Percentiles rank a stretch among this genome's conserved stretches.
These are phyloP conservation scores for Eimeria necatrix DNA, from an alignment of 169 alveolate species.

Conservation along the genomic window DNA sequence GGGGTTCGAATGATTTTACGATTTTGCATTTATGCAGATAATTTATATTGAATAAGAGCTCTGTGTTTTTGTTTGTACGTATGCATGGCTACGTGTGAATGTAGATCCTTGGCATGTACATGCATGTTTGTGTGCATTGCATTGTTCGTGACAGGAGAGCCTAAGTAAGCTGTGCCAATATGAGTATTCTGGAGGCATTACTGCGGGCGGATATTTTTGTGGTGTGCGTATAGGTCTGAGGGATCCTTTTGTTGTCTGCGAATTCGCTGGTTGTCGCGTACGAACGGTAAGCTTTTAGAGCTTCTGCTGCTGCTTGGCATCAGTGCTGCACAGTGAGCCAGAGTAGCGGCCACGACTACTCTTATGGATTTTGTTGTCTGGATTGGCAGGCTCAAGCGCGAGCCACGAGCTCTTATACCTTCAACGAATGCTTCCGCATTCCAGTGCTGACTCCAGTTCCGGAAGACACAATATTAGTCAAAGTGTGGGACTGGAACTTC, in stretches of 20 bases:
- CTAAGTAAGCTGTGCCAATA: no score
- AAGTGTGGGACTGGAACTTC: constrained; percentile 92
- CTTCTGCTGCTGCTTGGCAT: background rate
- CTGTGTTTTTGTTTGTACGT: no score
- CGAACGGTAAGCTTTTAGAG: constrained; percentile 84
- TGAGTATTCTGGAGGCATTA: no score
- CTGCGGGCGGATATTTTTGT: background rate
- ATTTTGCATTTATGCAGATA: no score
- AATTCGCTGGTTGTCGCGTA: constrained; percentile 93
- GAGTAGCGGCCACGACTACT: no score
- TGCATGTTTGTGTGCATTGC: no score
- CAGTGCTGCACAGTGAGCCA: no score
- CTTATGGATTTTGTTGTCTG: background rate
- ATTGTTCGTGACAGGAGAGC: no score
- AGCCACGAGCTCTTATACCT: constrained; percentile 89
- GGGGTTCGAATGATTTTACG: background rate
- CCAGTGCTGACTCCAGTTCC: constrained; percentile 94
- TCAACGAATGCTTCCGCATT: constrained; percentile 94
- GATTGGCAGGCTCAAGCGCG: constrained; percentile 83
- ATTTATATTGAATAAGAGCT: no score
- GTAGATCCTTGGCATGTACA: no score
- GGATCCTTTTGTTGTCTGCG: constrained; percentile 92
- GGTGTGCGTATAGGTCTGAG: constrained; percentile 84
- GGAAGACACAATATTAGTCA: constrained; percentile 92
- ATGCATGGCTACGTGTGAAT: no score